Conservation (phyloP, 345 rosid species). For the Brassica incana region DNA sequence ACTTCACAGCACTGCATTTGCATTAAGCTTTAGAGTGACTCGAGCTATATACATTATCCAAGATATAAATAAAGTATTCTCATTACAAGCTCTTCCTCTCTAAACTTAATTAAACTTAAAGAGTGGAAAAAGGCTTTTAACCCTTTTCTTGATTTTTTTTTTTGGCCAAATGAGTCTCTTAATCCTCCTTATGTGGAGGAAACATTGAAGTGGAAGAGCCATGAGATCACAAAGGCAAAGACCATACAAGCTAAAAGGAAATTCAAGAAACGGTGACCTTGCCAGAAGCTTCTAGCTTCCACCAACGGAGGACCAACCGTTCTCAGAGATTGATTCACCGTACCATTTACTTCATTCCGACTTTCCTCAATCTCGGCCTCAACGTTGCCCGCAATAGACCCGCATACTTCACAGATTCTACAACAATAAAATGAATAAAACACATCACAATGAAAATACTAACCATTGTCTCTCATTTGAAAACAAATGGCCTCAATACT, state of each 20-base stretch:
- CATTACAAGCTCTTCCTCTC: slow-evolving; percentile 13
- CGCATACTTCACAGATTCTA: slow-evolving; percentile 97
- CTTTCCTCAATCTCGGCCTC: slow-evolving; percentile 54
- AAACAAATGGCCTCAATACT: neutral
- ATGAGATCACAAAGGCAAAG: slow-evolving; percentile 88
- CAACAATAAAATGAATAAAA: slow-evolving; percentile 19
- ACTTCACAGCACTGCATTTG: slow-evolving; percentile 28
- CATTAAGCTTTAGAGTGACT: slow-evolving; percentile 36
- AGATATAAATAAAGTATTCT: slow-evolving; percentile 1
- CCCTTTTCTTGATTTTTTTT: neutral
- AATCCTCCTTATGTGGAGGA: slow-evolving; percentile 43
- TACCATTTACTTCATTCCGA: slow-evolving; percentile 47
- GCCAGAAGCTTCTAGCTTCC: slow-evolving; percentile 67
- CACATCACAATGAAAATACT: neutral
- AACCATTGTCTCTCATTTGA: neutral
- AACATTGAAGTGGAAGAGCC: slow-evolving; percentile 92
- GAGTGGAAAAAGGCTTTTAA: slow-evolving; percentile 15
- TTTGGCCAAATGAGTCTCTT: neutral
- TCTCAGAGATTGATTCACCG: slow-evolving; percentile 36
- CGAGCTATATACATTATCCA: slow-evolving; percentile 39
- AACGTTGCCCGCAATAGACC: slow-evolving; percentile 61
- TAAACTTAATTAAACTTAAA: neutral
- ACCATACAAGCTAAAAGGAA: slow-evolving; percentile 92
- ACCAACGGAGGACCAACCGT: slow-evolving; percentile 34
- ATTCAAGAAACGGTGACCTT: slow-evolving; percentile 80